Conservation (phyloP, 2,329 filamentous ascomycete species). For the Alternaria solani region DNA sequence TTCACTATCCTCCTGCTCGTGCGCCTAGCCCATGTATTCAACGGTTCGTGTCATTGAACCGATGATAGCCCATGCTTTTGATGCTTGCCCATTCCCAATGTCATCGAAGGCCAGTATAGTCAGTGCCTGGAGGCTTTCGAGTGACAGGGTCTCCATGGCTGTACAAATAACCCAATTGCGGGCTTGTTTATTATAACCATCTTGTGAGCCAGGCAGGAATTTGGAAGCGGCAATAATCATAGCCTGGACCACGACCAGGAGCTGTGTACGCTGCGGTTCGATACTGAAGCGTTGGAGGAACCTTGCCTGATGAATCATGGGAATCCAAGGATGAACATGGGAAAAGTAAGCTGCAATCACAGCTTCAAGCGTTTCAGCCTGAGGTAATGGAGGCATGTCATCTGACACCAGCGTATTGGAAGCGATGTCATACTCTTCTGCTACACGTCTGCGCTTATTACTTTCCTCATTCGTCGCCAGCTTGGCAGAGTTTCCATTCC, state of each 20-base stretch:
- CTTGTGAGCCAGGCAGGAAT: not conserved
- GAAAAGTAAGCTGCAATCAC: conserved; percentile 22
- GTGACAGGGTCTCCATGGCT: conserved; percentile 21
- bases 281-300: conserved; percentile 16
- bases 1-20: conserved; percentile 25
- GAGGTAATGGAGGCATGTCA: not conserved
- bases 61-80: conserved; percentile 26
- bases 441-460: not conserved
- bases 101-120: conserved; percentile 26
- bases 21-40: conserved; percentile 25
- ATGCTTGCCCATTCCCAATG: conserved; percentile 24
- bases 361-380: not conserved
- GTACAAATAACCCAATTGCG: not conserved
- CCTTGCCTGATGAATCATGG: conserved; percentile 26
- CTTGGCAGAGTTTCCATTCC: not conserved
- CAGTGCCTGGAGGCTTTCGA: conserved; percentile 23
- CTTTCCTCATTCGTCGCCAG: not conserved
- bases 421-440: not conserved
- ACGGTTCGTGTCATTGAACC: conserved; percentile 29
- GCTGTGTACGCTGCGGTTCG: not conserved
- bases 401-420: not conserved
- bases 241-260: not conserved
- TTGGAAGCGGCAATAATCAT: not conserved
- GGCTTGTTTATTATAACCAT: not conserved
- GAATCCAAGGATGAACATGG: conserved; percentile 28